Percentiles rank a stretch among this genome's conserved stretches.
Evolutionary conservation across 305 asterid genomes (phyloP).

Genomic region (Fraxinus latifolia): DNA sequence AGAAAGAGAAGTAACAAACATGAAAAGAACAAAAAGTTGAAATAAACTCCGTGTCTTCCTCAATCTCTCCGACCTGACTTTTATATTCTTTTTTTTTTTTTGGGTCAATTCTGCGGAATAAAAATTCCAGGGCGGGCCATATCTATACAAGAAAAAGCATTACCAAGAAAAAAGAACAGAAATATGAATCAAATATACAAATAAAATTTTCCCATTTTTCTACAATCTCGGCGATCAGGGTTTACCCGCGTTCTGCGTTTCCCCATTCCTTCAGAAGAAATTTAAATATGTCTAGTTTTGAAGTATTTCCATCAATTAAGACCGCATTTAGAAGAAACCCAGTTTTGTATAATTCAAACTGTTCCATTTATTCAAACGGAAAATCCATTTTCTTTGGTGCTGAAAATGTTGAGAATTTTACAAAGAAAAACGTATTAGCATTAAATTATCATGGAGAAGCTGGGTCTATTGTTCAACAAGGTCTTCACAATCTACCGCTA

Average conservation of each 20-base stretch:
- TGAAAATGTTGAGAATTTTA: constrained; percentile 5
- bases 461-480: constrained; percentile 39
- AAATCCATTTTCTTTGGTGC: constrained; percentile 17
- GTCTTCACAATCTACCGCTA: constrained; percentile 45
- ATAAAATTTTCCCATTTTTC: neutral
- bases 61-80: constrained; percentile 2
- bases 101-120: constrained; percentile 18
- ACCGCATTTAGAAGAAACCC: constrained; percentile 9
- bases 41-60: neutral
- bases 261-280: neutral
- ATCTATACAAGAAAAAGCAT: neutral
- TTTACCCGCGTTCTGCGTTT: neutral
- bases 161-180: neutral
- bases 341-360: constrained; percentile 5
- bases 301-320: neutral
- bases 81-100: neutral
- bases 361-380: constrained; percentile 18
- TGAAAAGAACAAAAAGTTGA: neutral
- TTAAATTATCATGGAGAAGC: constrained; percentile 29
- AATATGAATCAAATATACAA: neutral
- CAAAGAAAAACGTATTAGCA: constrained; percentile 7
- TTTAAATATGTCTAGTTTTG: neutral
- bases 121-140: neutral
- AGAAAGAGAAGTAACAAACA: neutral
- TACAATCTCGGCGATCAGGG: neutral